Evolutionary conservation across 129 eudicot species (phyloP), one percentile per base, ranked within the genome.

Genomic region (Erigeron canadensis): DNA sequence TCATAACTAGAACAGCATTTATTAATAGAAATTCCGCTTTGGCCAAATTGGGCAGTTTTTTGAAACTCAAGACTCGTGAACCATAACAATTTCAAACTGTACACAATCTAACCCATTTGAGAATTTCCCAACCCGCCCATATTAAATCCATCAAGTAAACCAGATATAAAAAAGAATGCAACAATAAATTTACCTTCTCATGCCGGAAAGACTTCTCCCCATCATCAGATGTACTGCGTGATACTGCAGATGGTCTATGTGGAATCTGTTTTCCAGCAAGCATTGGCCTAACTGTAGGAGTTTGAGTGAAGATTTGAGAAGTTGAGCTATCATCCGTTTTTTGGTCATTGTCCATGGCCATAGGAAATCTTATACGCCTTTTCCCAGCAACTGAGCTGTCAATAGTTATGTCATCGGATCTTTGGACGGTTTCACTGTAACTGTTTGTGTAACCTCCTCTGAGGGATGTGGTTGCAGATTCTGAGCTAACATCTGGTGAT

Each of bases 311-410:
- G 46, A 79, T 75, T 60, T 84, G 94, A 10, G 97, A 86, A 18
- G 96, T 86, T 18, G 97, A 90, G 63, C 97, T 95, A 75, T 86
- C 99, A 57, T 88, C 99, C 3, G 96, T 95, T 77, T 84, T 90
- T 38, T 78, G 91, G 62, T 90, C 97, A 66, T 77, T 82, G 48
- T 95, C 99, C 84, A 88, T 78, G 38, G 96, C 67, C 60, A 81
- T 45, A 12, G 48, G 91, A 74, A 90, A 72, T 79, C 80, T 84
- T 51, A 88, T 76, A 10, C 87, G 87, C 42, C 89, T 78, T 75
- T 90, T 90, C 12, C 93, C 88, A 6, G 96, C 91, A 43, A 86
- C 76, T 11, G 86, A 78, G 84, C 96, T 95, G 72, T 95, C 99
- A 5, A 90, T 91, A 16, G 99, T 89, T 41, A 88, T 48, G 51